Base-by-base conservation (phyloP, 345 rosid genomes). In the Xanthoceras sorbifolium region DNA sequence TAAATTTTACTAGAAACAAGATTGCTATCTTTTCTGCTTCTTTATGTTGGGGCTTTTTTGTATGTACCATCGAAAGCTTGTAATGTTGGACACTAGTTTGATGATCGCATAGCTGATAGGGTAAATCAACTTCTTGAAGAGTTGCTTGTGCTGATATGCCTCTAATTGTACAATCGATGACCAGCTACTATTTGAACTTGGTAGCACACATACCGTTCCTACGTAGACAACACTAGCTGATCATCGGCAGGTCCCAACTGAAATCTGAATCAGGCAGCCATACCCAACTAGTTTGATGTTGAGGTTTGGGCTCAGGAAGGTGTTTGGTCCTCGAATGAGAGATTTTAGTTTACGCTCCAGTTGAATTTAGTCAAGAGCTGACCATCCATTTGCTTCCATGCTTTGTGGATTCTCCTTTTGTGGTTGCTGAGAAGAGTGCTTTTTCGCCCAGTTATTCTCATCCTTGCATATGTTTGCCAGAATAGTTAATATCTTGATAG, bases 271-370 rank as follows among this genome's bases (percentile, higher is more conserved):
- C 61, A 1, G 89, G 87, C 26, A 87, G 74, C 77, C 84, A 54
- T 40, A 55, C 80, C 90, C 87, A 87, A 71, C 84, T 90, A 0
- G n/a, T n/a, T 80, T 82, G 69, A 87, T 82, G 69, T 86, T 83
- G 4, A 87, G 88, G 77, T 91, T 94, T 1, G 94, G 91, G 55
- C 86, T 87, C 79, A 46, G 59, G 52, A 85, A 90, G n/a, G 88
- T 91, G 5, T 84, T 80, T 68, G 78, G 23, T 72, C 77, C 80
- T 79, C 78, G 15, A 77, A 62, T 31, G 72, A 78, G 55, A 77
- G 42, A 64, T 0, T 69, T 72, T 31, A 82, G 26, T 73, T 85
- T 69, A 29, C 73, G 73, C 54, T 70, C 79, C 36, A 1, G 73
- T 67, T 75, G 82, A 48, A 85, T 38, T 69, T 65, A 82, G 64